These are phyloP conservation scores for Hanseniaspora thailandica DNA, from an alignment of 805 yeast species.

Conservation along the genomic window DNA sequence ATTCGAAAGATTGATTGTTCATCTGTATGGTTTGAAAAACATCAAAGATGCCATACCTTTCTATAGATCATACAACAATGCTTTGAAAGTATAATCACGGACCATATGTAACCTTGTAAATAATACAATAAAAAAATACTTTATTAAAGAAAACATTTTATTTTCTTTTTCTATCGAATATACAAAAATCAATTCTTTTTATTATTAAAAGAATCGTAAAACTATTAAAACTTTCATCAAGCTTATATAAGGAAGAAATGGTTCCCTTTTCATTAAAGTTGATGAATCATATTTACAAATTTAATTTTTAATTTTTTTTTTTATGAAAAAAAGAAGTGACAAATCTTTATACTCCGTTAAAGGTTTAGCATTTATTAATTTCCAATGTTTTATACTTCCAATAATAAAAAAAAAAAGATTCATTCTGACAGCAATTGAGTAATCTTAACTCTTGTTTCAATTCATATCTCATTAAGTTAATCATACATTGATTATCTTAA, in stretches of 20 bases:
- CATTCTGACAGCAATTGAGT: not conserved
- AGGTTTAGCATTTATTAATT: too few relatives aligned
- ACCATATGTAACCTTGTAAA: not conserved
- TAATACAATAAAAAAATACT: not conserved
- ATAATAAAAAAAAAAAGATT: not conserved
- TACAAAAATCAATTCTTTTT: not conserved
- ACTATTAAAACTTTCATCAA: too few relatives aligned
- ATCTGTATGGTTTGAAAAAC: slow-evolving; percentile 53
- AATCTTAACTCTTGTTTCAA: not conserved
- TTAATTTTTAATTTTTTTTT: too few relatives aligned
- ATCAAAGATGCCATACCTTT: slow-evolving; percentile 80
- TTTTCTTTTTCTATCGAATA: not conserved
- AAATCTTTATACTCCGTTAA: too few relatives aligned
- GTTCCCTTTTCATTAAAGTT: not conserved
- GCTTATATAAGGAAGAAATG: not conserved
- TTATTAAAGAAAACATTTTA: not conserved
- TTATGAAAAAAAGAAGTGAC: too few relatives aligned
- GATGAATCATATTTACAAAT: not conserved
- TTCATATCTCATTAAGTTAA: not conserved
- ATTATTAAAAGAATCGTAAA: not conserved
- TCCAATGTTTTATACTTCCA: too few relatives aligned
- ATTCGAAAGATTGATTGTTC: slow-evolving; percentile 70
- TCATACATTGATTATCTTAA: slow-evolving; percentile 28
- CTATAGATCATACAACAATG: slow-evolving; percentile 58
- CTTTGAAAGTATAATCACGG: slow-evolving; percentile 15